phyloP scores from a whole-genome alignment of 495 filamentous ascomycete genomes.

The Podospora tetraspora region DNA sequence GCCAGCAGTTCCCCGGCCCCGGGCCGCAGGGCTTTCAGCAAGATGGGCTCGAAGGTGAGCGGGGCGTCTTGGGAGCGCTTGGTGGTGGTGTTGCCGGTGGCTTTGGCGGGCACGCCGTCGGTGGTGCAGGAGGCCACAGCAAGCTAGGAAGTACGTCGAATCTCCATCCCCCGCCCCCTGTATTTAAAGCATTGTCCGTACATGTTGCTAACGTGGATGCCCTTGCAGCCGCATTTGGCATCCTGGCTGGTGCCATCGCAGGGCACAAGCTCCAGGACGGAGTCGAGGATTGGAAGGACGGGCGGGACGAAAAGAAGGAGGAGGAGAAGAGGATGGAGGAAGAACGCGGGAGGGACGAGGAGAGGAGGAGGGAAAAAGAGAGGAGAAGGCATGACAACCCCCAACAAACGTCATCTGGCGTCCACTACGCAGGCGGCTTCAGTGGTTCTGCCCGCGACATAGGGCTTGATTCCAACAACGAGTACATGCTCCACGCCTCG shows the following conservation, averaged over 20 bases:
- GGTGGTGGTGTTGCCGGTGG: constrained; percentile 32
- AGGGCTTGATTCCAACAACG: constrained; percentile 28
- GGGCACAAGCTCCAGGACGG: constrained; percentile 37
- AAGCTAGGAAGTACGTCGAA: constrained; percentile 20
- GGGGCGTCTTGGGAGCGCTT: constrained; percentile 32
- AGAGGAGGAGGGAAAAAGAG: constrained; percentile 24
- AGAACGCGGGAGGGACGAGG: constrained; percentile 20
- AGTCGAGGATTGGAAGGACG: constrained; percentile 34
- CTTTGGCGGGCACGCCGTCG: constrained; percentile 33
- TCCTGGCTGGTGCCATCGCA: constrained; percentile 32
- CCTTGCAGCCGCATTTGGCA: constrained; percentile 25
- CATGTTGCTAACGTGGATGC: not conserved
- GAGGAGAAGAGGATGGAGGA: constrained; percentile 14
- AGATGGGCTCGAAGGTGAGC: constrained; percentile 28
- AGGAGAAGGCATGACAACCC: constrained; percentile 9
- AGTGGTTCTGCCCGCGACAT: constrained; percentile 30
- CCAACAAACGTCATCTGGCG: constrained; percentile 5
- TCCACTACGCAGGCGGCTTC: constrained; percentile 29
- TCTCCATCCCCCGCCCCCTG: not conserved
- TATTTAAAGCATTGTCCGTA: not conserved
- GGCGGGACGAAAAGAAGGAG: constrained; percentile 32
- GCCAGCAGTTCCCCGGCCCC: constrained; percentile 11
- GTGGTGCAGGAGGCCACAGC: constrained; percentile 30
- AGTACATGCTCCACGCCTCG: constrained; percentile 31
- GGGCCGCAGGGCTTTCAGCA: constrained; percentile 13